Percentiles rank a stretch among this genome's conserved stretches.
These are phyloP conservation scores for Nepenthes gracilis DNA, from an alignment of 148 eudicot genomes.

Conservation along the genomic window DNA sequence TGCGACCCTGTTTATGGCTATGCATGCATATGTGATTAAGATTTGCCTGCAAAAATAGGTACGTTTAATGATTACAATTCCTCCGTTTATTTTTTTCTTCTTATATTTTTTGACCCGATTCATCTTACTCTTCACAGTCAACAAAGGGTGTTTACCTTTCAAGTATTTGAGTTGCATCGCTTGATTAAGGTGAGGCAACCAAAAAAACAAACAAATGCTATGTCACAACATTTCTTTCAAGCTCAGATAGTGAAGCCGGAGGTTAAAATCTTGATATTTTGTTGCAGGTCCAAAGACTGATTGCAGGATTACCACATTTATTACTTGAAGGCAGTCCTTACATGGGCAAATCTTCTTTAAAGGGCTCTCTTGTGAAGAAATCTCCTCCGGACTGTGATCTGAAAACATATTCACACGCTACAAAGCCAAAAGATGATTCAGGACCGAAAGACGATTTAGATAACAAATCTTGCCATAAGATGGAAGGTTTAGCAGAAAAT, in stretches of 20 bases:
- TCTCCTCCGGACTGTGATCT: conserved; percentile 26
- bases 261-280: too few species aligned
- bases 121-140: conserved; percentile 5
- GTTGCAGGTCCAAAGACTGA: conserved; percentile 67
- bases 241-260: too few species aligned
- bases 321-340: conserved; percentile 40
- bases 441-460: background rate
- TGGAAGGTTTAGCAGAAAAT: conserved; percentile 12
- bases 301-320: conserved; percentile 75
- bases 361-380: conserved; percentile 31
- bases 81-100: too few species aligned
- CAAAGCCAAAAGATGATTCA: conserved; percentile 26
- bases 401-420: conserved; percentile 21
- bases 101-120: background rate
- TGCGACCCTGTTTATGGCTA: too few species aligned
- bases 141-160: conserved; percentile 11
- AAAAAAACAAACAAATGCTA: too few species aligned
- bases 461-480: conserved; percentile 7
- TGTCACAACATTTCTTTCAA: too few species aligned
- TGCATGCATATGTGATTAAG: too few species aligned
- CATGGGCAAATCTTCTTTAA: conserved; percentile 31
- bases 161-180: conserved; percentile 9
- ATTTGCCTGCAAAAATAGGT: too few species aligned
- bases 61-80: too few species aligned
- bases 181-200: background rate